Evolutionary conservation across 1,284 basidiomycete genomes (phyloP), one percentile per base, ranked within the genome.

Genomic region (Cutaneotrichosporon sp.): DNA sequence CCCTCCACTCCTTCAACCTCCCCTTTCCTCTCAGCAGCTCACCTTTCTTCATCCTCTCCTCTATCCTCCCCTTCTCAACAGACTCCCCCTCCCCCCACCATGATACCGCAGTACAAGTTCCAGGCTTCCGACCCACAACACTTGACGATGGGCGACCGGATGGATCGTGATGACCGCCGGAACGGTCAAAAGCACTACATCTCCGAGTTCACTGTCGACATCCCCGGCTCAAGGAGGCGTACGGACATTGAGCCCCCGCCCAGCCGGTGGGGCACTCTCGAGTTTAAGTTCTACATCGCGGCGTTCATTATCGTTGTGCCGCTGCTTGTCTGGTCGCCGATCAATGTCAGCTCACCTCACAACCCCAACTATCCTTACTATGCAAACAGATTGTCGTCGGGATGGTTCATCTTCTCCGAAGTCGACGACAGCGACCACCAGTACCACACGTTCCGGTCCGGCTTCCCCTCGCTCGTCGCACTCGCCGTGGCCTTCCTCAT

Each of bases 341-440:
- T 91, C 32, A 80, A 82, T n/a, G 76, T 97, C 62, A 96, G 93
- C 73, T 83, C 82, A 62, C 72, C 92, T 92, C 32, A n/a, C n/a
- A 62, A 93, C 80, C 86, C 86, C 1, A 96, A 97, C 75, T 95
- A 89, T 72, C 75, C 72, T 5, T 75, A 82, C 26, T 97, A 88
- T 78, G 77, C 83, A 0, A 75, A 81, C 18, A 83, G 85, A 63
- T 81, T 98, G 1, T 87, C 86, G 2, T 68, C 71, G 1, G 85
- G 85, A 4, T 86, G 84, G 84, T 71, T 85, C 31, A 78, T 80
- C 18, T 81, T 81, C 1, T 75, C 82, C 30, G 69, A 75, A 62
- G 79, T 84, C 14, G 92, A 96, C 76, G 90, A 89, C 74, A 92
- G 90, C 67, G 92, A 95, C 73, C 81, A 83, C 0, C 92, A 95